phyloP scores from a whole-genome alignment of 176 grass and related monocot species.

The Triticum turgidum region DNA sequence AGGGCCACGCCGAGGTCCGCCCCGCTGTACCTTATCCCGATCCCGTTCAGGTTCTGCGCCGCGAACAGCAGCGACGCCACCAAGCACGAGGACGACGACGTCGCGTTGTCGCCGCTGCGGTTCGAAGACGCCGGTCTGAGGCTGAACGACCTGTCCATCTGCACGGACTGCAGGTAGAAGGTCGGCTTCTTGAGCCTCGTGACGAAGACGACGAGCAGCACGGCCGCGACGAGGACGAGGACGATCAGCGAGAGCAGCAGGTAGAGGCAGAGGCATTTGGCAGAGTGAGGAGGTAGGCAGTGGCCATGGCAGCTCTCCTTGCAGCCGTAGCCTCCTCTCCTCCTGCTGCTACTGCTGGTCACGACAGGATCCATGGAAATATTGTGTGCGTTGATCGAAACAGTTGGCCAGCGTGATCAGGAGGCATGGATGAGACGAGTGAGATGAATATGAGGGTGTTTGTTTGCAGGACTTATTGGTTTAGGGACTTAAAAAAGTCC shows the following conservation, averaged over 20 bases:
- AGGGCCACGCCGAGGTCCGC: no score
- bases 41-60: no score
- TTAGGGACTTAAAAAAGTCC: no score
- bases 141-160: no score
- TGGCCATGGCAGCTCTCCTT: slow-evolving; percentile 32
- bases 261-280: slow-evolving; percentile 46
- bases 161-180: slow-evolving; percentile 56
- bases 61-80: no score
- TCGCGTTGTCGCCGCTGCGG: not conserved
- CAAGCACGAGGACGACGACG: no score
- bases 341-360: not conserved
- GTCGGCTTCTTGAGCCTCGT: slow-evolving; percentile 68
- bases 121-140: no score
- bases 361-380: not conserved
- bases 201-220: slow-evolving; percentile 54
- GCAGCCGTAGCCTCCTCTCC: slow-evolving; percentile 2
- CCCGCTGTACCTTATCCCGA: no score
- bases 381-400: not conserved
- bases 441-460: slow-evolving; percentile 8
- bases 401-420: slow-evolving; percentile 5
- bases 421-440: slow-evolving; percentile 26
- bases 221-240: slow-evolving; percentile 25
- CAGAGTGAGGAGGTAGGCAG: slow-evolving; percentile 21
- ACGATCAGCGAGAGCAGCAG: slow-evolving; percentile 47
- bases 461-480: no score